Evolutionary conservation across 208 protist genomes (phyloP), one percentile per base, ranked within the genome.

Genomic region (Phytomonas sp.): DNA sequence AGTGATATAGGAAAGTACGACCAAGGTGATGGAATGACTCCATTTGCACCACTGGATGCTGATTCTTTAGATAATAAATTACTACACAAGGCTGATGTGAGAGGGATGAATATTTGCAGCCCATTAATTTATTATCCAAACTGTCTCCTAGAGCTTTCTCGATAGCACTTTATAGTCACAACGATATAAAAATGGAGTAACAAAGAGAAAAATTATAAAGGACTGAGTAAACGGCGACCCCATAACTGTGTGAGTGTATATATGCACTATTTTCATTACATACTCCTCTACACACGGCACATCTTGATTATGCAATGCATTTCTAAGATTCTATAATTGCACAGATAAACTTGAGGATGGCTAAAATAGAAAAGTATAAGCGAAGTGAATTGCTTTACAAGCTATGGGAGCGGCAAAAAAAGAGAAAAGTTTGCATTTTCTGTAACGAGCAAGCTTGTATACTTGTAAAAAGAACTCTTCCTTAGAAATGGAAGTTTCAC

Each of bases 1-100:
- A 76, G 49, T 56, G 23, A 69, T 36, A 60, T 52, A 65, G 37
- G 61, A 12, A 60, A 26, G 19, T 60, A 23, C 36, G 61, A 65
- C 7, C 33, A 65, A 26, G 61, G 19, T 52, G 19, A 49, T 65
- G 37, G 33, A 23, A 65, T 60, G 33, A 65, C 61, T 1, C 36
- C 45, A 56, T 26, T 56, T 5, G 23, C 45, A 6, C 26, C 45
- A 56, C 45, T 56, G 26, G 45, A 56, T 56, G 45, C 45, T 26
- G 45, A 56, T 26, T 56, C 19, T 26, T 56, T 56, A 56, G 45
- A 56, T 56, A 6, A 56, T 23, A 56, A 56, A 6, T 19, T 56
- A 56, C 19, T 26, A 26, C 8, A 56, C 16, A 56, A 56, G 23
- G 45, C 19, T 23, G 45, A 56, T 56, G 10, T 19, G 2, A 23